Evolutionary conservation across 2,329 filamentous ascomycete genomes (phyloP), one percentile per base, ranked within the genome.

Genomic region (Rosellinia necatrix): DNA sequence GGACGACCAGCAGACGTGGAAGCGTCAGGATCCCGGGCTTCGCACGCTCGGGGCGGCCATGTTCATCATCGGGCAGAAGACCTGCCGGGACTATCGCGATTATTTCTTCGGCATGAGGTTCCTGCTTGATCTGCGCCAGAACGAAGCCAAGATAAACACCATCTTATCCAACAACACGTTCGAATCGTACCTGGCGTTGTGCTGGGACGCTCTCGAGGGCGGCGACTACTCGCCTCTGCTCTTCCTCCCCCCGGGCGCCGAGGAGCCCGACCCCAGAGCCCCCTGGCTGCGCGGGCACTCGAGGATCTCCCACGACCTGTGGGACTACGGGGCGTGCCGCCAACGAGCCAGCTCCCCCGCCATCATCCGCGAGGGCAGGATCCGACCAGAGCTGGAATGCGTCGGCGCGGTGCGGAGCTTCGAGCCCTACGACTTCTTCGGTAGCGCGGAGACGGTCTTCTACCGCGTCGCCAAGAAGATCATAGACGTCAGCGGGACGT

Each of bases 1-100:
- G 53, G 47, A 51, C 34, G 53, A 56, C n/a, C 53, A 56, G 29
- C 47, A 56, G 5, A 51, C 47, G 21, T 56, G 53, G 53, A 56
- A 56, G 27, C 40, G 41, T 4, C 53, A 56, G 12, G 40, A 56
- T 40, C 40, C 53, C 3, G 29, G 5, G 29, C 27, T 51, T 10
- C 46, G 53, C 32, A 51, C 53, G 2, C 53, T 56, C 5, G 53
- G 53, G 1, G 53, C 53, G 17, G 53, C 53, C 25, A 46, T 56
- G 6, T 56, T 56, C 15, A 56, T 56, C 25, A 56, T 56, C 12
- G 53, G 46, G 10, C 53, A 56, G 15, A 56, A 56, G 40, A 8
- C 32, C 19, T 56, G 53, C 19, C 47, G 53, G 19, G 53, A 56
- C 29, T 41, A 56, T 35, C 53, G n/a, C 25, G 53, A 56, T 10